phyloP scores from a whole-genome alignment of 1,139 yeast species.

The Zhuliangozyma parablackwelliae region DNA sequence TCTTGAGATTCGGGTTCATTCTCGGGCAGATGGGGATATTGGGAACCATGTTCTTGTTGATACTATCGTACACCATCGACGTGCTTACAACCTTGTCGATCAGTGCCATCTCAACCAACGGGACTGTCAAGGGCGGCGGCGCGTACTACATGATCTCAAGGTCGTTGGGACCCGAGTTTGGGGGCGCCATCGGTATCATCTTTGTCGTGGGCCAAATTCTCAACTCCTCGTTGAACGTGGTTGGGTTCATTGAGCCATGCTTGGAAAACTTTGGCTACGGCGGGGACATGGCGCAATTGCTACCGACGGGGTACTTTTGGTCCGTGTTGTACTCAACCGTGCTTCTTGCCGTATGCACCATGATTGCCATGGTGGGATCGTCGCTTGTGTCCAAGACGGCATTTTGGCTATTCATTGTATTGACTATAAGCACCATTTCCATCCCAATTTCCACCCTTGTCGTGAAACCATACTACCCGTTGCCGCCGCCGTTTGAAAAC shows the following conservation, averaged over 20 bases:
- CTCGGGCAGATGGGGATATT: slow-evolving; percentile 73
- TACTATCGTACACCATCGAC: slow-evolving; percentile 62
- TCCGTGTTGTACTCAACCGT: slow-evolving; percentile 60
- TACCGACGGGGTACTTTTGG: slow-evolving; percentile 54
- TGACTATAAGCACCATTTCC: slow-evolving; percentile 71
- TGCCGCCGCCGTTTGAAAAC: slow-evolving; percentile 44
- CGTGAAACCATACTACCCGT: slow-evolving; percentile 48
- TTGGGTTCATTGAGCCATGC: slow-evolving; percentile 73
- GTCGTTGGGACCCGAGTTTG: slow-evolving; percentile 78
- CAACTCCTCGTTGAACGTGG: slow-evolving; percentile 73
- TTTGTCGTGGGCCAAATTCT: slow-evolving; percentile 74
- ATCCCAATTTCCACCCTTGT: slow-evolving; percentile 75
- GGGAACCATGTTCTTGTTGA: slow-evolving; percentile 54
- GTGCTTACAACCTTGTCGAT: slow-evolving; percentile 67
- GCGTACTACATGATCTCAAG: slow-evolving; percentile 81
- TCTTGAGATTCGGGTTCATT: slow-evolving; percentile 73
- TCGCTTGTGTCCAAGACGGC: slow-evolving; percentile 83
- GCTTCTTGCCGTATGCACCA: slow-evolving; percentile 67
- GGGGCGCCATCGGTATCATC: slow-evolving; percentile 77
- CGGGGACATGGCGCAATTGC: slow-evolving; percentile 52
- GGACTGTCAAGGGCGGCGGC: slow-evolving; percentile 81
- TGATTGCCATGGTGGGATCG: slow-evolving; percentile 79
- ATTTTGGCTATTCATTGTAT: slow-evolving; percentile 61
- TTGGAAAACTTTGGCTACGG: slow-evolving; percentile 60
- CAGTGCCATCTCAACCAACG: slow-evolving; percentile 78